Base-by-base conservation (phyloP, 805 yeast species). In the Pichia gijzeniarum region DNA sequence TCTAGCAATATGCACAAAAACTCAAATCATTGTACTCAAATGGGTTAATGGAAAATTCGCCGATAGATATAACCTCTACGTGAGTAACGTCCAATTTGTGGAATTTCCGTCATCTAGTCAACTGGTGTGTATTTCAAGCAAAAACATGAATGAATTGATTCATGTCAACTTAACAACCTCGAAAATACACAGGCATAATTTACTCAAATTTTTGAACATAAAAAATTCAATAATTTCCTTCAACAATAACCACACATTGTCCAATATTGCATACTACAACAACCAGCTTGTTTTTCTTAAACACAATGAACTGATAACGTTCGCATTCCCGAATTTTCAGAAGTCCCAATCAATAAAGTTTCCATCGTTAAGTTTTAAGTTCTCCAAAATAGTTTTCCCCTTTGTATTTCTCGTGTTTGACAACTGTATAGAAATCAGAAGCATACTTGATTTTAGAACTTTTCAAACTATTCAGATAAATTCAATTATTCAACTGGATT, bases 341-440 rank as follows among this genome's bases (percentile, higher is more conserved):
- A 25, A 6, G 28, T 25, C 10, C 28, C 6, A 25, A 10, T 25
- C 28, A 25, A 25, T 7, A 25, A 25, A 25, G 28, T 25, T 25
- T 10, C 28, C 28, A 25, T 7, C 28, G 9, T 25, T 25, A 10
- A 25, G 38, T 53, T 72, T 9, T 50, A 54, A 22, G 46, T 47
- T 42, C 51, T 68, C 14, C 59, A 53, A 27, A 66, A 57, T 48
- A 58, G 62, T 34, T 59, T 67, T 69, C 41, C 77, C 77, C 0
- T 73, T 70, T 48, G 47, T 72, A 13, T 41, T 72, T 5, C 41
- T 64, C 5, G 50, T 58, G 1, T 52, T 61, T 25, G 53, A 59
- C 9, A 57, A 56, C 31, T 51, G 59, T 5, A 48, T 76, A 1
- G 71, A 69, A 40, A 48, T 75, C 2, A 53, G 70, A 25, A 71